Evolutionary conservation across 176 grass and related monocot species (phyloP), one percentile per base, ranked within the genome.

Genomic region (Hsuehochloa calcarea): DNA sequence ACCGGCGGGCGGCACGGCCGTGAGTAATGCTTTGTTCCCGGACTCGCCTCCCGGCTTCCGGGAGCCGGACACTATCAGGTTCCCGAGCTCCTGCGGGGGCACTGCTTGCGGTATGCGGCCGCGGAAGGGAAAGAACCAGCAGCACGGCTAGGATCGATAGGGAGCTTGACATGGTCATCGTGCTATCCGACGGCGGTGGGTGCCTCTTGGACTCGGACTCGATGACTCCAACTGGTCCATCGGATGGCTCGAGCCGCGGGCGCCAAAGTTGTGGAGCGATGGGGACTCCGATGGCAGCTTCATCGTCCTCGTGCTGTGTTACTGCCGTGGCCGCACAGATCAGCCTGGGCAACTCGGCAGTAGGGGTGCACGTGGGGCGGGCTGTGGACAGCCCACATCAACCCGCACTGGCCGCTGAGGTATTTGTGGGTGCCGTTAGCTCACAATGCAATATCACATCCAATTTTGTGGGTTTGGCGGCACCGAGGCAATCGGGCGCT

Each of bases 151-250:
- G 38, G 61, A 69, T 91, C 1, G 89, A 88, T 41, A 60, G 52
- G 68, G 94, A 96, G 63, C 78, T 84, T 25, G 94, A 93, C 77
- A 96, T 96, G 83, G 91, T 93, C n/a, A 86, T 96, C 68, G 87
- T 96, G 35, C 94, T 87, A 34, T 89, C 89, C 4, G 94, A 89
- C 66, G 76, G 76, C 22, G 86, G 89, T 29, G 86, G 50, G 40
- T 89, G 72, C 80, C 40, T 80, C 51, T 95, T 84, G 5, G 91
- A 92, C 26, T 88, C 91, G 0, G 91, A 87, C 70, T 96, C 91
- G n/a, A n/a, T n/a, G n/a, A n/a, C n/a, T n/a, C n/a, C 1, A 90
- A 93, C 74, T 93, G 93, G 93, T 95, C 93, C 40, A 95, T 93
- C 43, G 90, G 93, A 4, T 95, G 93, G 93, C 85, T 91, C 4